A percentile compares a stretch with the other conserved stretches of the same genome.
These are phyloP conservation scores for Fusarium sarcochroum DNA, from an alignment of 2,329 filamentous ascomycete genomes.

Conservation along the genomic window DNA sequence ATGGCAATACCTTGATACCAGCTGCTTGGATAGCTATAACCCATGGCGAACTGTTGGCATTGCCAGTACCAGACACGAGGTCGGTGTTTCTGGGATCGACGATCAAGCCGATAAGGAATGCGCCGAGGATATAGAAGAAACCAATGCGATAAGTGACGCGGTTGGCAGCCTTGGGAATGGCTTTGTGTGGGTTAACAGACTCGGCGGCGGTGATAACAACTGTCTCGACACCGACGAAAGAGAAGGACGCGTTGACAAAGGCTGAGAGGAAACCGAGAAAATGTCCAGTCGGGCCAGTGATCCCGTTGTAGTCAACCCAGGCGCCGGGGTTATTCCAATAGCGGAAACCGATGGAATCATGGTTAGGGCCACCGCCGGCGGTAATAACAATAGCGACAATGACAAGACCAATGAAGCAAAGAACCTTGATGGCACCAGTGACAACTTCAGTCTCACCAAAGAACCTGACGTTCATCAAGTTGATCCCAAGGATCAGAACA, in stretches of 20 bases:
- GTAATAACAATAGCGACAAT: conserved; percentile 69
- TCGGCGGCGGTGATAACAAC: conserved; percentile 72
- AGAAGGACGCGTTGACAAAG: conserved; percentile 68
- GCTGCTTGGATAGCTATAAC: conserved; percentile 79
- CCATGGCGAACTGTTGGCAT: conserved; percentile 71
- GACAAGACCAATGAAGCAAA: conserved; percentile 71
- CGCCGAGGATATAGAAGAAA: conserved; percentile 71
- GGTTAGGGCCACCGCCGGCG: conserved; percentile 67
- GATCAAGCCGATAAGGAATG: conserved; percentile 70
- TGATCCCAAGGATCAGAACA: conserved; percentile 66
- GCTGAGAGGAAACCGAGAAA: conserved; percentile 70
- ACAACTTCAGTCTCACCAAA: conserved; percentile 75
- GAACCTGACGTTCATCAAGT: conserved; percentile 69
- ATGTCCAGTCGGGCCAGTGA: conserved; percentile 60
- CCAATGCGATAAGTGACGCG: conserved; percentile 72
- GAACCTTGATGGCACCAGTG: conserved; percentile 71
- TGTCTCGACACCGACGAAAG: conserved; percentile 60
- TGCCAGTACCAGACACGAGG: conserved; percentile 60
- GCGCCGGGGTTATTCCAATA: conserved; percentile 60
- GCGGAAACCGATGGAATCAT: conserved; percentile 60
- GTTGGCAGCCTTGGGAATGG: conserved; percentile 73
- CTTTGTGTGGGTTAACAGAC: conserved; percentile 71
- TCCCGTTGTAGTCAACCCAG: conserved; percentile 64
- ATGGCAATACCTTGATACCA: conserved; percentile 73
- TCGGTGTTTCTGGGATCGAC: conserved; percentile 74